phyloP scores from a whole-genome alignment of 169 alveolate species.

The Plasmodium gallinaceum region DNA sequence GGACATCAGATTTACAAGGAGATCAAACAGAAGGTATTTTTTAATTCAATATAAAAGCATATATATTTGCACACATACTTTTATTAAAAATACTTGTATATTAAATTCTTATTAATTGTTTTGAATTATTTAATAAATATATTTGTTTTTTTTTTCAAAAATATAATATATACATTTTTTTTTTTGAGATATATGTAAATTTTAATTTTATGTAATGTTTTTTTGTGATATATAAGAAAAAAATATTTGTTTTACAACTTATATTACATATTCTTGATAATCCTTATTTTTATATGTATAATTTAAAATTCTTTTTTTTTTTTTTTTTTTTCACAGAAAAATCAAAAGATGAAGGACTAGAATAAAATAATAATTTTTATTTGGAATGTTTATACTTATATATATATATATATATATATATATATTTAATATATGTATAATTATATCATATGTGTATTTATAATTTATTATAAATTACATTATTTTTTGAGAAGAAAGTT shows the following conservation, averaged over 20 bases:
- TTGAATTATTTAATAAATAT: too few species aligned
- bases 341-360: constrained; percentile 72
- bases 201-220: too few species aligned
- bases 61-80: neutral
- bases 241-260: neutral
- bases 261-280: neutral
- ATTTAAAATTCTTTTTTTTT: constrained; percentile 18
- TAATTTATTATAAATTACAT: constrained; percentile 17
- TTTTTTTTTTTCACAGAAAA: constrained; percentile 31
- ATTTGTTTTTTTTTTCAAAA: too few species aligned
- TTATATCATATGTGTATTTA: constrained; percentile 5
- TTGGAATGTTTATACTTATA: constrained; percentile 33
- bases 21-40: constrained; percentile 75
- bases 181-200: too few species aligned
- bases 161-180: too few species aligned
- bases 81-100: neutral
- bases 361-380: constrained; percentile 20
- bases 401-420: constrained; percentile 35
- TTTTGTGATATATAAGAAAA: too few species aligned
- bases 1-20: constrained; percentile 95
- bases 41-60: neutral
- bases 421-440: neutral
- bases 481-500: constrained; percentile 26
- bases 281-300: neutral
- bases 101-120: too few species aligned